Evolutionary conservation across 1,139 yeast genomes (phyloP).

Genomic region (Magnusiomyces paraingens): DNA sequence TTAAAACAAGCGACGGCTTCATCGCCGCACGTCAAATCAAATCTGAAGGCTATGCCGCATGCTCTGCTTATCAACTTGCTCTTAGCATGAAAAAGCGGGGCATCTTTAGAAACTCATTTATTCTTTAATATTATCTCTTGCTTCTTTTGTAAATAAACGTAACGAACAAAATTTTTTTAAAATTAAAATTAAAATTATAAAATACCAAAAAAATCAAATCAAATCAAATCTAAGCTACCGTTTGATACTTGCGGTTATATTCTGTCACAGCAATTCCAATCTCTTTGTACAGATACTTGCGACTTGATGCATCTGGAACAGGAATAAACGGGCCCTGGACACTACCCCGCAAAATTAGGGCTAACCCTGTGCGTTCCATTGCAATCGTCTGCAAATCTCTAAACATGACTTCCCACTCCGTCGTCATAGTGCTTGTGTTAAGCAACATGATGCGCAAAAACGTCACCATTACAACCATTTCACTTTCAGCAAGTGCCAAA

Average conservation of each 20-base stretch:
- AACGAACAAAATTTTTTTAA: neutral
- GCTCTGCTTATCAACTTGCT: constrained; percentile 14
- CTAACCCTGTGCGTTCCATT: constrained; percentile 74
- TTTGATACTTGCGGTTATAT: constrained; percentile 44
- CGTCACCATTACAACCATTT: constrained; percentile 70
- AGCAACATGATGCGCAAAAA: constrained; percentile 64
- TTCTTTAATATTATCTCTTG: neutral
- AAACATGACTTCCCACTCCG: constrained; percentile 61
- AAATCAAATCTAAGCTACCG: constrained; percentile 12
- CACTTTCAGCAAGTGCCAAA: constrained; percentile 72
- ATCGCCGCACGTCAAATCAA: constrained; percentile 13
- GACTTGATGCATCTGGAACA: constrained; percentile 57
- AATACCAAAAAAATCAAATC: neutral
- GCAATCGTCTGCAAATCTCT: constrained; percentile 61
- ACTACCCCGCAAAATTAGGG: constrained; percentile 53
- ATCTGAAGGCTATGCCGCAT: constrained; percentile 15
- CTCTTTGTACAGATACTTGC: constrained; percentile 61
- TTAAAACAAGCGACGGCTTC: constrained; percentile 17
- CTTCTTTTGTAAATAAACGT: neutral
- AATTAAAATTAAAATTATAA: neutral
- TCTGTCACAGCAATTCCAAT: constrained; percentile 78
- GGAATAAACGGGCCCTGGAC: constrained; percentile 75
- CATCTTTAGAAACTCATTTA: constrained; percentile 9
- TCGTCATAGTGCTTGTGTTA: constrained; percentile 52
- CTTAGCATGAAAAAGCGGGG: constrained; percentile 17